phyloP scores from a whole-genome alignment of 2,329 filamentous ascomycete species.

The Aspergillus sclerotialis region DNA sequence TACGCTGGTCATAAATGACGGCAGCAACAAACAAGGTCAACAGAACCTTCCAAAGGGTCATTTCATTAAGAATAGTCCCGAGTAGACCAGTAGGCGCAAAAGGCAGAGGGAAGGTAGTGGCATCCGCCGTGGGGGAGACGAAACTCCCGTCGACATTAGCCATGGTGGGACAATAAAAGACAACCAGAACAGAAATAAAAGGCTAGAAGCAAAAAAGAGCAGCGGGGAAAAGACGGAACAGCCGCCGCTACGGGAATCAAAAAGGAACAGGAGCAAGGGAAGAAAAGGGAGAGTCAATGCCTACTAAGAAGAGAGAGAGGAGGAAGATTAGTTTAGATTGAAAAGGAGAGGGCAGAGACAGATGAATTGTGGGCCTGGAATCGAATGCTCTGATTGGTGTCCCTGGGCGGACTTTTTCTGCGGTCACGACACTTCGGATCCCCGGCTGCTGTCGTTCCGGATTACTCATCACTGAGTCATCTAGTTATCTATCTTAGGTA shows the following conservation, averaged over 20 bases:
- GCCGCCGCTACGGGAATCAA: constrained; percentile 2
- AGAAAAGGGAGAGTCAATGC: constrained; percentile 8
- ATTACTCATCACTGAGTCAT: not conserved
- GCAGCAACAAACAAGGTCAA: constrained; percentile 64
- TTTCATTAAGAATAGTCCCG: constrained; percentile 51
- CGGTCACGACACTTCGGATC: too few relatives aligned
- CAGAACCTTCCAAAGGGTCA: constrained; percentile 59
- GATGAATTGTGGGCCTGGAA: constrained; percentile 2
- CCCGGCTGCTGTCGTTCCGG: constrained; percentile 4
- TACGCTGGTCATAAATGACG: constrained; percentile 86
- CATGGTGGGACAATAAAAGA: constrained; percentile 20
- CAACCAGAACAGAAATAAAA: constrained; percentile 2
- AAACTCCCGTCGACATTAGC: constrained; percentile 59
- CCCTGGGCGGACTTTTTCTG: too few relatives aligned
- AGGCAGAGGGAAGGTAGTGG: constrained; percentile 52
- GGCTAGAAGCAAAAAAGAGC: constrained; percentile 2
- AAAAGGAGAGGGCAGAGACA: constrained; percentile 6
- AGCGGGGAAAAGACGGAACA: constrained; percentile 5
- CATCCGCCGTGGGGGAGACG: constrained; percentile 60
- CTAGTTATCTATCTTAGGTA: not conserved
- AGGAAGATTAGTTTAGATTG: constrained; percentile 7
- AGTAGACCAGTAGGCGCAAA: constrained; percentile 39
- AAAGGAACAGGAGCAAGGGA: constrained; percentile 4
- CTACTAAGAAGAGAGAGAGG: constrained; percentile 12
- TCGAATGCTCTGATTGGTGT: not conserved